Percentiles rank a stretch among this genome's conserved stretches.
phyloP scores from a whole-genome alignment of 2,329 filamentous ascomycete species.

The Penicillium carneum region DNA sequence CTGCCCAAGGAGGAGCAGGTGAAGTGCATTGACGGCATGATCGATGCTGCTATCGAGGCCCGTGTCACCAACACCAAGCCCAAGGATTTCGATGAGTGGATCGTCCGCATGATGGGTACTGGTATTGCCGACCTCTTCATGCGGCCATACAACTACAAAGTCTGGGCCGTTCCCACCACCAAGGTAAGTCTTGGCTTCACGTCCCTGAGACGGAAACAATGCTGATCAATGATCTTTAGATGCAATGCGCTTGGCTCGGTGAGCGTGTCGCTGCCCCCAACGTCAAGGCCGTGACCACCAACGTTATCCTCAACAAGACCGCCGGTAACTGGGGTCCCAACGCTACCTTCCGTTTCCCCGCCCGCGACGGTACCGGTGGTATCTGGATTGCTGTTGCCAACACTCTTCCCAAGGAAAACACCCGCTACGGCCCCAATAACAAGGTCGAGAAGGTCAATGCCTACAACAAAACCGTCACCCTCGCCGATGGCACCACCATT shows the following conservation, averaged over 20 bases:
- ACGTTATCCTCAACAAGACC: conserved; percentile 93
- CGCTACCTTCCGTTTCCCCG: conserved; percentile 97
- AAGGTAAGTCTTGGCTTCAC: conserved; percentile 68
- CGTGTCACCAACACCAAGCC: conserved; percentile 90
- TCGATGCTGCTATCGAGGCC: conserved; percentile 87
- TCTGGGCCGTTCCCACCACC: conserved; percentile 97
- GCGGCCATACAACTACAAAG: conserved; percentile 99
- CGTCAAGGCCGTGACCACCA: conserved; percentile 89
- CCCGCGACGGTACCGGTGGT: conserved; percentile 91
- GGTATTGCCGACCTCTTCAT: conserved; percentile 96
- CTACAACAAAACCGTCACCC: conserved; percentile 78
- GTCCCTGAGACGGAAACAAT: not conserved
- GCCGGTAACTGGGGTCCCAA: conserved; percentile 98
- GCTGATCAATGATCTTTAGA: conserved; percentile 61
- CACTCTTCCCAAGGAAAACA: conserved; percentile 90
- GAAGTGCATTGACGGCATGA: conserved; percentile 90
- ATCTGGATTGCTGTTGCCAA: conserved; percentile 98
- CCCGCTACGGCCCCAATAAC: conserved; percentile 83
- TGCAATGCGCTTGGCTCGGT: conserved; percentile 98
- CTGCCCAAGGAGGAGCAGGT: conserved; percentile 97
- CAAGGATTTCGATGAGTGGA: conserved; percentile 98
- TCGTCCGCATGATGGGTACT: conserved; percentile 85
- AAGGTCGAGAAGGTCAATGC: conserved; percentile 87
- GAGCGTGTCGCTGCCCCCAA: conserved; percentile 98
- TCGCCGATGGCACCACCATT: conserved; percentile 85